phyloP scores from a whole-genome alignment of 2,329 filamentous ascomycete genomes.

The Fusarium austroafricanum region DNA sequence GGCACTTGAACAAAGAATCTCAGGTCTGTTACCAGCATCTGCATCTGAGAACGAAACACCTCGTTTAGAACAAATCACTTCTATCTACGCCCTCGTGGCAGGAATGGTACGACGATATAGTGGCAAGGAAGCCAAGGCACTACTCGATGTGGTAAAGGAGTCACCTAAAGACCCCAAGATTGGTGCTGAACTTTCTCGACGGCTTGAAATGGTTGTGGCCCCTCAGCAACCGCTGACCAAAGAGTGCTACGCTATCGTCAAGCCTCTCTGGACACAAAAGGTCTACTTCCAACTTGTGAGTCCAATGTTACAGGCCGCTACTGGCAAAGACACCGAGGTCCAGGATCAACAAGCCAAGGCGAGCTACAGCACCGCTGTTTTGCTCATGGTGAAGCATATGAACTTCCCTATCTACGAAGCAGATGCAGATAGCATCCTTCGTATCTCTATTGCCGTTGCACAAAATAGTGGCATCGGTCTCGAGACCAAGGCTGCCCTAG shows the following conservation, averaged over 20 bases:
- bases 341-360: conserved; percentile 48
- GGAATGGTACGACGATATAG: conserved; percentile 55
- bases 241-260: conserved; percentile 57
- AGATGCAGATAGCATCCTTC: conserved; percentile 60
- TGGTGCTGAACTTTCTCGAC: conserved; percentile 56
- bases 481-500: conserved; percentile 61
- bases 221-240: conserved; percentile 54
- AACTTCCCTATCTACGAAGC: conserved; percentile 63
- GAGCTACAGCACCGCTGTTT: conserved; percentile 60
- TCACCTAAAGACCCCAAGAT: conserved; percentile 50
- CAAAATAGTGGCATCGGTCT: conserved; percentile 55
- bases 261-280: conserved; percentile 62
- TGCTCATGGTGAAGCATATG: conserved; percentile 63
- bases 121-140: conserved; percentile 49
- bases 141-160: conserved; percentile 53
- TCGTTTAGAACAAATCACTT: conserved; percentile 46
- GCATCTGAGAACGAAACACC: conserved; percentile 12
- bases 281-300: conserved; percentile 60
- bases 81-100: conserved; percentile 52
- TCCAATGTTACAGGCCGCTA: conserved; percentile 59
- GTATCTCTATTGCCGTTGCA: conserved; percentile 61
- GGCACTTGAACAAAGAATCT: conserved; percentile 44
- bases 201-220: conserved; percentile 57
- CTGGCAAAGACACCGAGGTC: conserved; percentile 44
- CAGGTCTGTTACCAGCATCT: conserved; percentile 33